Percentiles rank a stretch among this genome's conserved stretches.
Conservation (phyloP, 805 yeast species). For the Komagataella pseudopastoris region DNA sequence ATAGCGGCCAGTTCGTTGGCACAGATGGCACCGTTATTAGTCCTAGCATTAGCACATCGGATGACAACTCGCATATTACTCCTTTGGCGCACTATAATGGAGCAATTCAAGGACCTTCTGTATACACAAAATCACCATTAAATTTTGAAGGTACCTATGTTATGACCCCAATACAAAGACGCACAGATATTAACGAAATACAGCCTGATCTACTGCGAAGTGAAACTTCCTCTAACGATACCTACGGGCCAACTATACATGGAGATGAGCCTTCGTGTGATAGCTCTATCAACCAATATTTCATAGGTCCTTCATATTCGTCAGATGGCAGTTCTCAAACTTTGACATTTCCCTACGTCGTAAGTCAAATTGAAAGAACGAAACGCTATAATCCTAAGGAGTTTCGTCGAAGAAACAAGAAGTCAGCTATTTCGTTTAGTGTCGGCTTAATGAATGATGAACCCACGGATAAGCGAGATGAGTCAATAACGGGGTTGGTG, state of each 20-base stretch:
- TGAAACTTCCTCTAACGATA: not conserved
- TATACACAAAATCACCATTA: not conserved
- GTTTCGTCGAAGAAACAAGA: constrained; percentile 16
- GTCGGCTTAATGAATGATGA: constrained; percentile 30
- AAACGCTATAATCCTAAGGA: constrained; percentile 25
- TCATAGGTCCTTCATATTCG: constrained; percentile 34
- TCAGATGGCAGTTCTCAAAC: constrained; percentile 21
- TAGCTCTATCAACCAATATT: constrained; percentile 51
- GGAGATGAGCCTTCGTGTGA: constrained; percentile 32
- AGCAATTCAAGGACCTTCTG: not conserved
- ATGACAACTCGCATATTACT: constrained; percentile 3
- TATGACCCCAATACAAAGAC: not conserved
- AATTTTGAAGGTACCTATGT: not conserved
- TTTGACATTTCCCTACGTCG: constrained; percentile 47
- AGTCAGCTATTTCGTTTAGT: constrained; percentile 31
- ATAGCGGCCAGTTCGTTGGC: constrained; percentile 19
- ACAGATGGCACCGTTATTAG: constrained; percentile 10
- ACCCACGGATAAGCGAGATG: constrained; percentile 11
- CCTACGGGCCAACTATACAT: constrained; percentile 2
- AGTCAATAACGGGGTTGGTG: constrained; percentile 19
- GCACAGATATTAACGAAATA: not conserved
- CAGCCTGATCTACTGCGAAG: not conserved
- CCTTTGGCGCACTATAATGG: not conserved
- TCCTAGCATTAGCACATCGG: constrained; percentile 21
- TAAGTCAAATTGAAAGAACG: constrained; percentile 27